Evolutionary conservation across 2,329 filamentous ascomycete genomes (phyloP), one percentile per base, ranked within the genome.

Genomic region (Chaetomium globosum): DNA sequence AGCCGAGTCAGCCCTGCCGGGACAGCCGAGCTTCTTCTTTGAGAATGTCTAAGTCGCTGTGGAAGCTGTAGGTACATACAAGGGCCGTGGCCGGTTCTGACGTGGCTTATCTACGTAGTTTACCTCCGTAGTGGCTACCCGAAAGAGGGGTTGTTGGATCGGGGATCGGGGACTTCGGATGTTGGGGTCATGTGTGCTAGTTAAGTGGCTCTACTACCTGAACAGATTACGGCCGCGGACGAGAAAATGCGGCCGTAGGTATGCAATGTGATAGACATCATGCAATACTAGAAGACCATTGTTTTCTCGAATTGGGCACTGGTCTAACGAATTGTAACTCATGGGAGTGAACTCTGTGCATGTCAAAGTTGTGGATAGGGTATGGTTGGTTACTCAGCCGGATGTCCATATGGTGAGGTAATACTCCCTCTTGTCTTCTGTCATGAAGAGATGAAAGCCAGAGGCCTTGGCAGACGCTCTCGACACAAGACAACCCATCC

Each of bases 21-120:
- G 93, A 1, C 82, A 85, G 70, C 93, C 93, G 59, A 90, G 86
- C 51, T 97, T 96, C 78, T 82, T 86, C 72, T 96, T 97, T 80
- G 89, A 92, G 79, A 97, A 97, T 76, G 83, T 95, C 16, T 69
- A 70, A 43, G 55, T 16, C 36, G 9, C 16, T 5, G 39, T 10
- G 3, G 33, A 3, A 12, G 12, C 16, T 43, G 16, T 16, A 43
- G 2, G 5, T 43, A 6, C 13, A 7, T 4, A 7, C 39, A 7
- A 2, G n/a, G 16, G 4, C 39, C 39, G 16, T 43, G 39, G 16
- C 16, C 39, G 16, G 1, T 43, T n/a, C 39, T 43, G 39, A 43
- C 39, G 39, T 43, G 16, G 39, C 26, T 4, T 26, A 26, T 26
- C 26, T 26, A 26, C 26, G 26, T 26, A 26, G 2, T 7, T 16